These are phyloP conservation scores for Escovopsis sp. DNA, from an alignment of 2,329 filamentous ascomycete genomes.

Conservation along the genomic window DNA sequence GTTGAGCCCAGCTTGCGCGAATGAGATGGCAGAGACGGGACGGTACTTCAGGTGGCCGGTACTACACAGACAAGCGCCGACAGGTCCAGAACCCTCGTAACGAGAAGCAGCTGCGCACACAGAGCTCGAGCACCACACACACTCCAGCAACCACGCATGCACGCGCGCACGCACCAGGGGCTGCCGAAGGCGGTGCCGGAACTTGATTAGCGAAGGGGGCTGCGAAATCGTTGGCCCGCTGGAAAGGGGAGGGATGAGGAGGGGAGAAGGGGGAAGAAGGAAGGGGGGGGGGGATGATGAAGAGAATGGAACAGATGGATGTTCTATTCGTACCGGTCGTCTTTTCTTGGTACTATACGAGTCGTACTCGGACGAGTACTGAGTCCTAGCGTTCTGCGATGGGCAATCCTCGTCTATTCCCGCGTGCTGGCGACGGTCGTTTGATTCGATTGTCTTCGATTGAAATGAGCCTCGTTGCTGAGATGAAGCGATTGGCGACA, in stretches of 20 bases:
- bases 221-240: neutral
- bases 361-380: no score
- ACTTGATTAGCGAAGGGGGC: slow-evolving; percentile 4
- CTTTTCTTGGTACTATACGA: no score
- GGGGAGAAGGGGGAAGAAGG: neutral
- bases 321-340: no score
- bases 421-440: neutral
- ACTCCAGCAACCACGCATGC: slow-evolving; percentile 7
- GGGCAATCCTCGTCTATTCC: neutral
- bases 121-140: slow-evolving; percentile 4
- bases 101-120: neutral
- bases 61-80: slow-evolving; percentile 7
- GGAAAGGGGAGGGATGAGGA: neutral
- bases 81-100: slow-evolving; percentile 6
- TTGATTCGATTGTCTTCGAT: neutral
- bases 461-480: no score
- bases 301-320: neutral
- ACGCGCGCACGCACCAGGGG: slow-evolving; percentile 6
- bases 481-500: neutral
- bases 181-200: slow-evolving; percentile 8
- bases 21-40: slow-evolving; percentile 1
- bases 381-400: neutral
- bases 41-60: slow-evolving; percentile 2
- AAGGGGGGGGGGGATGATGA: neutral
- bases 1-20: neutral